A percentile compares a stretch with the other conserved stretches of the same genome.
These are phyloP conservation scores for Lolium perenne DNA, from an alignment of 176 grass and related monocot species.

Conservation along the genomic window DNA sequence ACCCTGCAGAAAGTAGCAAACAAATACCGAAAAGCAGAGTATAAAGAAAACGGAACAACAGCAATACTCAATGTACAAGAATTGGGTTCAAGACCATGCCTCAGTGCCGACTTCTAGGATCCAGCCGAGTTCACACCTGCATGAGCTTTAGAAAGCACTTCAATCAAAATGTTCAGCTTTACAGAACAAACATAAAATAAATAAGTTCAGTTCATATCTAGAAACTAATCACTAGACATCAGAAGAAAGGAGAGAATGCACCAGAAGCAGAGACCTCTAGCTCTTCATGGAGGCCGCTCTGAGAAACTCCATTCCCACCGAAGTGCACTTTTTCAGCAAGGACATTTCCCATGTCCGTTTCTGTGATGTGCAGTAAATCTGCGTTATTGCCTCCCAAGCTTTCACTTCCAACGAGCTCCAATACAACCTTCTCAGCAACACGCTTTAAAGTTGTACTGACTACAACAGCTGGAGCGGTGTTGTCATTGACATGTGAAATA, in stretches of 20 bases:
- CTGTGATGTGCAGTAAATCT: slow-evolving; percentile 53
- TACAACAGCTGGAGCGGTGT: slow-evolving; percentile 24
- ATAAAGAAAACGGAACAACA: slow-evolving; percentile 79
- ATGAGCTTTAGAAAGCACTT: slow-evolving; percentile 63
- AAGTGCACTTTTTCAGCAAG: slow-evolving; percentile 49
- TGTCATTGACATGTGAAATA: slow-evolving; percentile 40
- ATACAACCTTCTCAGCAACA: slow-evolving; percentile 50
- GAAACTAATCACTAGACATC: neutral
- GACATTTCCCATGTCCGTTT: slow-evolving; percentile 27
- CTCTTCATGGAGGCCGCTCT: slow-evolving; percentile 59
- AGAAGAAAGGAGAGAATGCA: slow-evolving; percentile 23
- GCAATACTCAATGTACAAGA: slow-evolving; percentile 26
- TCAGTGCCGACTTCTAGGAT: slow-evolving; percentile 46
- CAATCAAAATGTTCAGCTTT: slow-evolving; percentile 58
- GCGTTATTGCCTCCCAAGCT: slow-evolving; percentile 48
- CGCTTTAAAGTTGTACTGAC: slow-evolving; percentile 47
- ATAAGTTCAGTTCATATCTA: slow-evolving; percentile 45
- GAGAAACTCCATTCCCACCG: slow-evolving; percentile 37
- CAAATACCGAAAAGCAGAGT: slow-evolving; percentile 60
- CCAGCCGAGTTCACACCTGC: slow-evolving; percentile 69
- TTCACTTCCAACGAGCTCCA: slow-evolving; percentile 53
- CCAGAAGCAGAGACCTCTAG: slow-evolving; percentile 70
- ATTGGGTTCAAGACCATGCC: slow-evolving; percentile 67
- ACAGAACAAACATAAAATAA: slow-evolving; percentile 45
- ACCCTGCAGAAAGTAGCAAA: slow-evolving; percentile 65